phyloP scores from a whole-genome alignment of 176 grass and related monocot genomes.

The Areca catechu region DNA sequence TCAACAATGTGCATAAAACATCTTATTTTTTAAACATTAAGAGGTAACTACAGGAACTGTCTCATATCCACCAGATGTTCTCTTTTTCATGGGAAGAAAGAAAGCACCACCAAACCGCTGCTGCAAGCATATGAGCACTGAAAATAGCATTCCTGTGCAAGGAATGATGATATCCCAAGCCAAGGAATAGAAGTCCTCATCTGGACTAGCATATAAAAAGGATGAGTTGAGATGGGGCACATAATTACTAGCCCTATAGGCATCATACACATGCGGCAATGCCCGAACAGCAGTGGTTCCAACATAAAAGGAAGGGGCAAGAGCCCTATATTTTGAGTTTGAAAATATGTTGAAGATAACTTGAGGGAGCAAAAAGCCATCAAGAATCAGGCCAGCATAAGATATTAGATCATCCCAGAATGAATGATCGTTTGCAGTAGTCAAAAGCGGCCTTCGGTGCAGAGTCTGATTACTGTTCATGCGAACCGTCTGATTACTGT shows the following conservation, averaged over 20 bases:
- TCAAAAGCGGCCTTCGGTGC: constrained; percentile 16
- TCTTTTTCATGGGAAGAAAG: constrained; percentile 38
- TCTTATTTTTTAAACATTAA: constrained; percentile 4
- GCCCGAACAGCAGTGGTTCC: constrained; percentile 49
- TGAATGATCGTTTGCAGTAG: constrained; percentile 14
- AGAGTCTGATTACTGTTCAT: constrained; percentile 7
- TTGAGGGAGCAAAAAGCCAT: constrained; percentile 81
- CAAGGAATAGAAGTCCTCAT: constrained; percentile 54
- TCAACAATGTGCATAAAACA: too few relatives aligned
- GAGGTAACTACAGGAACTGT: constrained; percentile 39
- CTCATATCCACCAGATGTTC: constrained; percentile 38
- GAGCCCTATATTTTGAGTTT: constrained; percentile 46
- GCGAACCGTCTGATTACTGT: constrained; percentile 8
- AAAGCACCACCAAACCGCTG: constrained; percentile 56
- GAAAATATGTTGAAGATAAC: constrained; percentile 53
- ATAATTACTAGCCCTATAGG: constrained; percentile 35
- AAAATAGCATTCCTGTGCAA: constrained; percentile 37
- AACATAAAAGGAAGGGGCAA: constrained; percentile 51
- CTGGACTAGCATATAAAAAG: constrained; percentile 49
- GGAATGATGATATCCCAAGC: constrained; percentile 67
- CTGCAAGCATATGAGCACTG: constrained; percentile 42
- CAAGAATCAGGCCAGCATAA: constrained; percentile 54
- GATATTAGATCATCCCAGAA: constrained; percentile 54
- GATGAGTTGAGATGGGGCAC: constrained; percentile 29
- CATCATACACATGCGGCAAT: constrained; percentile 65